Conservation (phyloP, 2,329 filamentous ascomycete genomes). For the Neophaeococcomyces aloes region DNA sequence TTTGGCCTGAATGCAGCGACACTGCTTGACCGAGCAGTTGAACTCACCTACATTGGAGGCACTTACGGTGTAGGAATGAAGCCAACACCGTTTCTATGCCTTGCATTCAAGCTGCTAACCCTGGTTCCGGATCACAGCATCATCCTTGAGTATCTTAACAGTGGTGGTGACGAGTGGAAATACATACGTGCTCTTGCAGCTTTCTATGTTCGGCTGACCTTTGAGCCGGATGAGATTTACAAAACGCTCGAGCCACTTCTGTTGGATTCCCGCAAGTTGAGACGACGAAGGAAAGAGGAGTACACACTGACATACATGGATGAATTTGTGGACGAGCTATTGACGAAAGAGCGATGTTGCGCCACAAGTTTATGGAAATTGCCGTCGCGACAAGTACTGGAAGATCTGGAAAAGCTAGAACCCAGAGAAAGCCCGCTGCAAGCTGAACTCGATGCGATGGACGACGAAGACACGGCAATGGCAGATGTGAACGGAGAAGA, state of each 20-base stretch:
- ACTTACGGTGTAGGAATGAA: conserved; percentile 76
- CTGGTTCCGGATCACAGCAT: conserved; percentile 70
- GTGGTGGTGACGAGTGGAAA: conserved; percentile 66
- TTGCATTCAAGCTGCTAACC: conserved; percentile 90
- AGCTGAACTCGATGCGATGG: conserved; percentile 45
- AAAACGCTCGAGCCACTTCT: conserved; percentile 69
- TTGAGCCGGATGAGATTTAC: conserved; percentile 72
- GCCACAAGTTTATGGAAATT: conserved; percentile 89
- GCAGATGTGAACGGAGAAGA: conserved; percentile 12
- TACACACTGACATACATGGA: conserved; percentile 74
- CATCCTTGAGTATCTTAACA: conserved; percentile 66
- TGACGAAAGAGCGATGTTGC: conserved; percentile 81
- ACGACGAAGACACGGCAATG: conserved; percentile 23
- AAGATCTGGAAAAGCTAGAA: conserved; percentile 81
- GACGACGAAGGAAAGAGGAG: conserved; percentile 61
- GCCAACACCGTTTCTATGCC: conserved; percentile 80
- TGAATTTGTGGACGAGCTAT: conserved; percentile 83
- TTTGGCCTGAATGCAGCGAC: conserved; percentile 80
- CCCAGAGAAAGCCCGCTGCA: conserved; percentile 74
- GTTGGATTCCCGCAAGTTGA: conserved; percentile 72
- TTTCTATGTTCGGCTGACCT: conserved; percentile 87
- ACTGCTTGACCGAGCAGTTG: conserved; percentile 77
- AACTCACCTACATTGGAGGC: conserved; percentile 75
- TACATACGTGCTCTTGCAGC: conserved; percentile 82
- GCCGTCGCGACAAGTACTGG: conserved; percentile 67